Conservation (phyloP, 73 alveolate genomes). For the Vitrella brassicaformis region DNA sequence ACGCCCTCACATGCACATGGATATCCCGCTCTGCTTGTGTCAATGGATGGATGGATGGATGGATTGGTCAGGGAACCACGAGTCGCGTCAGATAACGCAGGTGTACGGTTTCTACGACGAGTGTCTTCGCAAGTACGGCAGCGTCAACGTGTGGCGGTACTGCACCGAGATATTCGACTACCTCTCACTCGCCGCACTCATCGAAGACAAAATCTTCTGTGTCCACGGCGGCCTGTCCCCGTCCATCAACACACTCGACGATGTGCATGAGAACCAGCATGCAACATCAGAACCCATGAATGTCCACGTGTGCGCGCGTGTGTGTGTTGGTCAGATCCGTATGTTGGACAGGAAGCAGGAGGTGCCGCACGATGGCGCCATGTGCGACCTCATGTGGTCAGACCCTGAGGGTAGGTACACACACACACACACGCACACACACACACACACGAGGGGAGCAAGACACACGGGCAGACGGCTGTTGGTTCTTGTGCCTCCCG, state of each 20-base stretch:
- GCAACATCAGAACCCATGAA: neutral
- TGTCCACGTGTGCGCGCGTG: slow-evolving; percentile 42
- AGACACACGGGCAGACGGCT: no score
- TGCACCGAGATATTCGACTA: slow-evolving; percentile 97
- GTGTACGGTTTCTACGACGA: slow-evolving; percentile 91
- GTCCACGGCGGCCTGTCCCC: slow-evolving; percentile 63
- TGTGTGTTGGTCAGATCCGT: slow-evolving; percentile 82
- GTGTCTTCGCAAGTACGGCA: slow-evolving; percentile 72
- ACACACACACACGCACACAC: no score
- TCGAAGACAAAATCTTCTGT: slow-evolving; percentile 34
- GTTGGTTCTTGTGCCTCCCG: neutral
- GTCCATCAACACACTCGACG: slow-evolving; percentile 52
- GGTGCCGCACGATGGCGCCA: slow-evolving; percentile 98
- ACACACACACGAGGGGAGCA: no score
- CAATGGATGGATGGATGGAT: slow-evolving; percentile 59
- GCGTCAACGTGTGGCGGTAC: slow-evolving; percentile 72
- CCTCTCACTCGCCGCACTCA: slow-evolving; percentile 87
- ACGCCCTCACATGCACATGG: no score
- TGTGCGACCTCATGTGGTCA: slow-evolving; percentile 97
- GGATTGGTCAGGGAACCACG: slow-evolving; percentile 77
- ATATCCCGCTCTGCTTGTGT: no score
- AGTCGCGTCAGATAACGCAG: slow-evolving; percentile 70
- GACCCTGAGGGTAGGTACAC: slow-evolving; percentile 74
- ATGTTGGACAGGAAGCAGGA: slow-evolving; percentile 92
- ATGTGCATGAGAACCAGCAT: slow-evolving; percentile 4